Percentiles rank a stretch among this genome's conserved stretches.
Evolutionary conservation across 805 yeast genomes (phyloP).

Genomic region (Spathaspora sp.): DNA sequence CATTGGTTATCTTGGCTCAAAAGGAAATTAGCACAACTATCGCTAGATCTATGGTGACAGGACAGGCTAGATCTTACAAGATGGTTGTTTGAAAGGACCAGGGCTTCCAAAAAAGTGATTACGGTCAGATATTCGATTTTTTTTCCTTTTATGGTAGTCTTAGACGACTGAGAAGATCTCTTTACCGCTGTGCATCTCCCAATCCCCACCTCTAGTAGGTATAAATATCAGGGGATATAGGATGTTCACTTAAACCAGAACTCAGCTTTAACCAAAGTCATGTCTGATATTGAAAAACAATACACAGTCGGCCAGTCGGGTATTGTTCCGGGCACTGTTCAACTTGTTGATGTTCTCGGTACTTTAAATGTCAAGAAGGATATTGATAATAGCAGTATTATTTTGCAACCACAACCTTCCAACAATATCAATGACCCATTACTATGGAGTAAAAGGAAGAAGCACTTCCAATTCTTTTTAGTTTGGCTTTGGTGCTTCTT

Average conservation of each 20-base stretch:
- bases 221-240: too few relatives aligned
- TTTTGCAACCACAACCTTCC: constrained; percentile 33
- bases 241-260: background rate
- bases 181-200: too few relatives aligned
- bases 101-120: too few relatives aligned
- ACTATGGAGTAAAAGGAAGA: background rate
- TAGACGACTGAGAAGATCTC: too few relatives aligned
- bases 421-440: constrained; percentile 13
- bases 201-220: too few relatives aligned
- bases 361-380: constrained; percentile 23
- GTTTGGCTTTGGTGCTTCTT: constrained; percentile 29
- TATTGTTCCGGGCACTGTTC: constrained; percentile 50
- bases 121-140: too few relatives aligned
- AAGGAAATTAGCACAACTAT: too few relatives aligned
- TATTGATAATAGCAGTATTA: constrained; percentile 15
- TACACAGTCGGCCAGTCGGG: constrained; percentile 9
- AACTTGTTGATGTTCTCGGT: constrained; percentile 43
- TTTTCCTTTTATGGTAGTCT: too few relatives aligned
- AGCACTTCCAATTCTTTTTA: background rate
- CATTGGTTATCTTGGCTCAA: too few relatives aligned
- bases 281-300: background rate
- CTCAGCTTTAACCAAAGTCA: background rate
- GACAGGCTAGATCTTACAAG: too few relatives aligned
- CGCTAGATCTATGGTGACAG: too few relatives aligned
- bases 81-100: too few relatives aligned